Conservation (phyloP, 352 stramenopile species). For the Lagenidium sp. region DNA sequence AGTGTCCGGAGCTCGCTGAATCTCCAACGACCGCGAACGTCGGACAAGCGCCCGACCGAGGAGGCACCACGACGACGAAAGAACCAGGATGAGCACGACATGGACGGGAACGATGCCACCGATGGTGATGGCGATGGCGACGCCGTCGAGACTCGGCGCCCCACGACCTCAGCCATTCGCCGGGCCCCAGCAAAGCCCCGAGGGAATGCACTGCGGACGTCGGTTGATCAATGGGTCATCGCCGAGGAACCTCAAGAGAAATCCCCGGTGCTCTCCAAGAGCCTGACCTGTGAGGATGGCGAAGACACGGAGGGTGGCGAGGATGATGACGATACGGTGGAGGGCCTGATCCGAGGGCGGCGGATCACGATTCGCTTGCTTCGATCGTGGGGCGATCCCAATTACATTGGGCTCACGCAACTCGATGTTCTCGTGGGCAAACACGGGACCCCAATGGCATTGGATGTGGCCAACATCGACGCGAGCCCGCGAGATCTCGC, state of each 20-base stretch:
- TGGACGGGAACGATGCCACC: constrained; percentile 1
- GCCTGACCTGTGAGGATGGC: constrained; percentile 8
- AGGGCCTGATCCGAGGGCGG: constrained; percentile 31
- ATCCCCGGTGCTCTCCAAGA: constrained; percentile 30
- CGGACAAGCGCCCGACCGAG: constrained; percentile 17
- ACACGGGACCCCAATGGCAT: constrained; percentile 21
- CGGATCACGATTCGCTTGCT: constrained; percentile 41
- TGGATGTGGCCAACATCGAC: constrained; percentile 37
- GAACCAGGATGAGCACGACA: background rate
- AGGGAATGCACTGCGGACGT: constrained; percentile 20
- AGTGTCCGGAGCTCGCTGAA: constrained; percentile 35
- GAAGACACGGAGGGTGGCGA: constrained; percentile 10
- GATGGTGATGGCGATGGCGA: constrained; percentile 3
- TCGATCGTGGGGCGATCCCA: constrained; percentile 66
- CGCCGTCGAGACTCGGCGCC: constrained; percentile 23
- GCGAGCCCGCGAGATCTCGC: constrained; percentile 60
- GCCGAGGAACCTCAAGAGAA: constrained; percentile 43
- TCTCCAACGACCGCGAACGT: constrained; percentile 38
- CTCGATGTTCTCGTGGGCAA: constrained; percentile 53
- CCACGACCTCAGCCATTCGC: constrained; percentile 33
- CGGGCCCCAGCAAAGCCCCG: background rate
- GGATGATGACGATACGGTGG: constrained; percentile 4
- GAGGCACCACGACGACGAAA: background rate
- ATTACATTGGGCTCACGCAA: constrained; percentile 83
- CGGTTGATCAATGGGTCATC: constrained; percentile 28